Base-by-base conservation (phyloP, 371 early-diverging fungal genomes). In the Parasitella parasitica region DNA sequence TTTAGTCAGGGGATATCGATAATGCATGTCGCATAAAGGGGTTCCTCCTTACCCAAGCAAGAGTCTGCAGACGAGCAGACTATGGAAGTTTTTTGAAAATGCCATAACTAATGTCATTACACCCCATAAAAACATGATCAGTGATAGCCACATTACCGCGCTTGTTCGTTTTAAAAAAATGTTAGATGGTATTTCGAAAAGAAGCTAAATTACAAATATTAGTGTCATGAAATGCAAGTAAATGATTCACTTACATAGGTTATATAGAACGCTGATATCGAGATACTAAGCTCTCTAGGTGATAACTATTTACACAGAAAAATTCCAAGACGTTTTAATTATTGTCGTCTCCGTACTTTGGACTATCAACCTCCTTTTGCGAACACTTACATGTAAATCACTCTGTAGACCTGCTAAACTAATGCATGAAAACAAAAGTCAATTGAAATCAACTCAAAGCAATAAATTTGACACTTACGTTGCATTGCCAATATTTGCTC, bases 51-150 rank as follows among this genome's bases (percentile, higher is more conserved):
- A 76, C 76, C 76, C 76, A n/a, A 76, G 66, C n/a, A 76, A 51
- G 6, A 76, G 38, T 9, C 76, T 54, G 36, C 64, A 64, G 0
- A 41, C 50, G 1, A 70, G 22, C 13, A 79, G 24, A 5, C 76
- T 68, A 15, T 57, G 28, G 57, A 74, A 79, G 22, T 66, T 63
- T 24, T 53, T 72, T 13, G 63, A 53, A 60, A 79, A 79, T 11
- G 77, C 77, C 70, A 78, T 73, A 18, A 69, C 68, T 2, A 72
- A 56, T 8, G 77, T 78, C 32, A 77, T 72, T 18, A 72, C 51
- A 16, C 78, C 74, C 81, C 81, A 81, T 3, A 73, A 63, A 12
- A 78, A 66, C 81, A 81, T 81, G 37, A 78, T 81, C 26, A 73
- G 57, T 18, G 81, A 75, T 11, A 81, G 61, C 81, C 81, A 81